phyloP scores from a whole-genome alignment of 208 protist species.

The Chromosphaera perkinsii region DNA sequence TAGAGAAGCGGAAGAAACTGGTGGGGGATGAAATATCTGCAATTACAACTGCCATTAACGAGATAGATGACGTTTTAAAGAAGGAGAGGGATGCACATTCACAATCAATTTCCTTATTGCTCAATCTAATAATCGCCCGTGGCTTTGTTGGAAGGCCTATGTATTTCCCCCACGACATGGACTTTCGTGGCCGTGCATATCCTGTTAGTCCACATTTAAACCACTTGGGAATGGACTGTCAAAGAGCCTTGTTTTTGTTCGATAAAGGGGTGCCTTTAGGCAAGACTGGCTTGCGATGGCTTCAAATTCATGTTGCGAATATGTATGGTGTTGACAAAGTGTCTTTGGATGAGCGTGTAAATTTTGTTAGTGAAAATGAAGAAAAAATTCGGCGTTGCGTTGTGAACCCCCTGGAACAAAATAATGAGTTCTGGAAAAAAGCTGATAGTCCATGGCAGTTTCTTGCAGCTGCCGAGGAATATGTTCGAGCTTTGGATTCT shows the following conservation, averaged over 20 bases:
- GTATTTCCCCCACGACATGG: constrained; percentile 96
- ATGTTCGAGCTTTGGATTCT: not conserved
- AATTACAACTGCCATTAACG: no score
- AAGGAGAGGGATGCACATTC: no score
- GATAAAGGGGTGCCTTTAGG: constrained; percentile 83
- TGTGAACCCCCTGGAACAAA: constrained; percentile 7
- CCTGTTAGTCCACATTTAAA: constrained; percentile 92
- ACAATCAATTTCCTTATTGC: no score
- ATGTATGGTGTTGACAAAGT: constrained; percentile 89
- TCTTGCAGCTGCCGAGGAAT: not conserved
- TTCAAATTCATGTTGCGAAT: constrained; percentile 95
- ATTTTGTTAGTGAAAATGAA: constrained; percentile 82
- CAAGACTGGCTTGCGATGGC: constrained; percentile 81
- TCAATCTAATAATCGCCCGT: no score
- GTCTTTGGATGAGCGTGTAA: constrained; percentile 83
- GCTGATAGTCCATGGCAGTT: not conserved
- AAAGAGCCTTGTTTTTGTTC: constrained; percentile 85
- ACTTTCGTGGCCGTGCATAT: constrained; percentile 97
- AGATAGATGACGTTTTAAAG: no score
- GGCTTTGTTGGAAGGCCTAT: no score
- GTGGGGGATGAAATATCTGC: no score
- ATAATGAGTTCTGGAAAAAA: not conserved
- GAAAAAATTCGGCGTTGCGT: constrained; percentile 31
- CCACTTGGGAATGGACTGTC: constrained; percentile 82
- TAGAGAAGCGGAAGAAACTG: no score